Conservation (phyloP, 345 rosid species). For the Gossypium ekmanianum region DNA sequence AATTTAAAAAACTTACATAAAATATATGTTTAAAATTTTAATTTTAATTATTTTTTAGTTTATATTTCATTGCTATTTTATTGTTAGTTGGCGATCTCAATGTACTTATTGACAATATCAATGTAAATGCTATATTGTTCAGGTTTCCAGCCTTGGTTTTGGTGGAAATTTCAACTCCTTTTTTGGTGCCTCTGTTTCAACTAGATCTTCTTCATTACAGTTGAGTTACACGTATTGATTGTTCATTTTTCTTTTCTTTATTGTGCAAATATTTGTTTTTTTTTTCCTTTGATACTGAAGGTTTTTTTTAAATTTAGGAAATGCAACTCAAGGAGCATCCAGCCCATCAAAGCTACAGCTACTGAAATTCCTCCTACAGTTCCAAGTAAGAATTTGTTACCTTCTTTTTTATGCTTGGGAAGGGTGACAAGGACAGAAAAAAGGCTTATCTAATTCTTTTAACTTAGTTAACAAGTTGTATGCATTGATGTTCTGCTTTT, state of each 20-base stretch:
- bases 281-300: not conserved
- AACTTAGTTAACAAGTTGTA: not conserved
- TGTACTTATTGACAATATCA: not conserved
- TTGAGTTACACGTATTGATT: slow-evolving; percentile 33
- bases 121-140: not conserved
- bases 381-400: slow-evolving; percentile 44
- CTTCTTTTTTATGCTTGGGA: not conserved
- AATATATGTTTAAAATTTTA: not conserved
- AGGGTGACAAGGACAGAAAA: not conserved
- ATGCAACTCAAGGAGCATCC: slow-evolving; percentile 38
- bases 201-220: slow-evolving; percentile 45
- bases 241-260: not conserved
- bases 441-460: not conserved
- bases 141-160: slow-evolving; percentile 43
- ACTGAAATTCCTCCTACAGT: slow-evolving; percentile 60
- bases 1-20: not conserved
- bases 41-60: not conserved
- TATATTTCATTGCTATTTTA: not conserved
- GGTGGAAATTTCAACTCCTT: slow-evolving; percentile 34
- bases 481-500: slow-evolving; percentile 25
- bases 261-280: not conserved
- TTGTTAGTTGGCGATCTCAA: not conserved
- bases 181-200: slow-evolving; percentile 44
- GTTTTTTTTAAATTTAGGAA: slow-evolving; percentile 27
- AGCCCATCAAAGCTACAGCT: slow-evolving; percentile 77